Base-by-base conservation (phyloP, 192 early-diverging fungal species). In the Endogone sp. region DNA sequence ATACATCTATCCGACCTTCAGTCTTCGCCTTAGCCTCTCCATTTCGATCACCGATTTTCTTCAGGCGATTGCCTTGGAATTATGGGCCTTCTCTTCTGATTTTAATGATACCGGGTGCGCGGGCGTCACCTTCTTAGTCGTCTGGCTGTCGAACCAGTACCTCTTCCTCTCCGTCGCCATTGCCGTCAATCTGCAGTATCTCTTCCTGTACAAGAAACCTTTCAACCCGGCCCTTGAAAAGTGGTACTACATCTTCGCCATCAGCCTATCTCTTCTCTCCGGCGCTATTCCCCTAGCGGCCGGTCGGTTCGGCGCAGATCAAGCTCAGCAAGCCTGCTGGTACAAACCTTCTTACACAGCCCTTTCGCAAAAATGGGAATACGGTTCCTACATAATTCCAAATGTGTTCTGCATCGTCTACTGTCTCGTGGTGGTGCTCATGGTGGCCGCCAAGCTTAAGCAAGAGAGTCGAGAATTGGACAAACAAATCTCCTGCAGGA, bases 271-370 rank as follows among this genome's bases (percentile, higher is more conserved):
- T 9, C n/a, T 69, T 4, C 0, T 69, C 0, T 32, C 59, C 23
- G 67, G 56, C 59, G 60, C 60, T 4, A 59, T 69, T 6, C 67
- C 67, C 44, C 59, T 58, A 13, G 67, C 67, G 22, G 29, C 59
- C 24, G 67, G 67, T 0, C 29, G 25, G 29, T 31, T 69, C 13
- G 67, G 67, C 1, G 57, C 20, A 23, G 67, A 69, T 27, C 4
- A 8, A 1, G 67, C 67, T 24, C 67, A 69, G 29, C 29, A 29
- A 3, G 57, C 57, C 16, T 69, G 67, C 59, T 69, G 58, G 67
- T 69, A 69, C 49, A 69, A 57, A 59, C 29, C 67, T 44, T 69
- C 67, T 8, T 69, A 69, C 59, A 61, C 57, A 23, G 21, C 0
- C 2, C 27, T 22, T 3, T 32, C 60, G 2, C 67, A 69, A 49